These are phyloP conservation scores for Sporothrix humicola DNA, from an alignment of 2,329 filamentous ascomycete species.

Conservation along the genomic window DNA sequence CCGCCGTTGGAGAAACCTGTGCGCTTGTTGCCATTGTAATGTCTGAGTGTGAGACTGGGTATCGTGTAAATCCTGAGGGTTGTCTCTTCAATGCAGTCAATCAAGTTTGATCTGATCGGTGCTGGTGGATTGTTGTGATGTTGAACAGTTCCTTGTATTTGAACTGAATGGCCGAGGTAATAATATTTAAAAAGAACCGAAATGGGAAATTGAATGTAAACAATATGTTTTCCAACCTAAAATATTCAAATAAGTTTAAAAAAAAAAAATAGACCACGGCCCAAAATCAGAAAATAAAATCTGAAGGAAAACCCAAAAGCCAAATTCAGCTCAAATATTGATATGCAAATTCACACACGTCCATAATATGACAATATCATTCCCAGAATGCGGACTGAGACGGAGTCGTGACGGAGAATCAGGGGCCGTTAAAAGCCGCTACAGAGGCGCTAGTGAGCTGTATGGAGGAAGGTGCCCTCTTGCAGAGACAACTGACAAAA, in stretches of 20 bases:
- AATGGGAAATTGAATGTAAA: neutral
- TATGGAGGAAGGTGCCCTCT: too few species aligned
- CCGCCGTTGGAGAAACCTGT: neutral
- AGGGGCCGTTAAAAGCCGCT: neutral
- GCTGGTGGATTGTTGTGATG: neutral
- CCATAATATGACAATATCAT: neutral
- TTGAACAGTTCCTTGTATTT: neutral
- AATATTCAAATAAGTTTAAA: neutral
- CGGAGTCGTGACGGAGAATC: constrained; percentile 22
- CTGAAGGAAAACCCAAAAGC: neutral
- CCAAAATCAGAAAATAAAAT: neutral
- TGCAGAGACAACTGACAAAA: neutral
- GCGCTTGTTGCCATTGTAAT: constrained; percentile 2
- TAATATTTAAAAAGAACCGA: neutral
- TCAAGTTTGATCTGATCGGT: neutral
- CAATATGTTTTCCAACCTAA: neutral
- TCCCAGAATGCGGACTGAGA: neutral
- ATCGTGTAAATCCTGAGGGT: neutral
- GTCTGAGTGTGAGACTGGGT: too few species aligned
- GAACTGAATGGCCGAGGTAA: neutral
- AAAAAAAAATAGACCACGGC: neutral
- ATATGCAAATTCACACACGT: neutral
- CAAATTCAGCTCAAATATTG: neutral
- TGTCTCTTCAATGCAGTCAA: neutral
- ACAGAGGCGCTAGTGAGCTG: neutral